Evolutionary conservation across 805 yeast genomes (phyloP).

Genomic region (Zygosaccharomyces pseudorouxii): DNA sequence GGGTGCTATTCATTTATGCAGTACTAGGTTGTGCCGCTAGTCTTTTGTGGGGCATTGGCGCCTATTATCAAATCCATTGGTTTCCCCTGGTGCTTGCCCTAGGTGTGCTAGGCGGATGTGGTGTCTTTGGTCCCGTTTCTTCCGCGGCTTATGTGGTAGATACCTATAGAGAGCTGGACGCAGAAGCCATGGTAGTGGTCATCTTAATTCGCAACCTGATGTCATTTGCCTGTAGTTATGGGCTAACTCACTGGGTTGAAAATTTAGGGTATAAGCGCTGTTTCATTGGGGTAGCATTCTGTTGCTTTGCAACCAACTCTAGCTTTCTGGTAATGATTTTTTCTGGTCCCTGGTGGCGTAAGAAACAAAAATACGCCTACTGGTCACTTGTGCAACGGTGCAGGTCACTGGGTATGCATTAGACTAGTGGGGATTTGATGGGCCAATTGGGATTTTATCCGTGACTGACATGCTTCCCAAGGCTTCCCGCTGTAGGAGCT

Average conservation of each 20-base stretch:
- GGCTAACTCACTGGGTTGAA: slow-evolving; percentile 53
- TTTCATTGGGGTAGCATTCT: slow-evolving; percentile 52
- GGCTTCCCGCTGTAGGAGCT: no score
- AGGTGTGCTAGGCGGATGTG: slow-evolving; percentile 53
- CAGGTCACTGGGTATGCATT: slow-evolving; percentile 19
- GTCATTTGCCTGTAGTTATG: slow-evolving; percentile 58
- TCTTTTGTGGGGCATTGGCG: slow-evolving; percentile 62
- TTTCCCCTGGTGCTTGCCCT: slow-evolving; percentile 49
- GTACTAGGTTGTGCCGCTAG: slow-evolving; percentile 52
- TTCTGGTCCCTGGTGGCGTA: slow-evolving; percentile 14
- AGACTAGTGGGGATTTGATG: neutral
- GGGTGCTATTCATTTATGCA: slow-evolving; percentile 44
- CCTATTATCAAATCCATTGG: slow-evolving; percentile 52
- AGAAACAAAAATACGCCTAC: slow-evolving; percentile 1
- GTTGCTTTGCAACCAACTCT: slow-evolving; percentile 45
- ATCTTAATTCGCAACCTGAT: slow-evolving; percentile 53
- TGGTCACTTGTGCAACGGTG: slow-evolving; percentile 4
- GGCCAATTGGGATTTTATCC: no score
- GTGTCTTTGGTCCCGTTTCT: slow-evolving; percentile 49
- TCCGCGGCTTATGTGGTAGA: slow-evolving; percentile 54
- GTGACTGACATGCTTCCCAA: no score
- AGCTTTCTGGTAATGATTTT: slow-evolving; percentile 38
- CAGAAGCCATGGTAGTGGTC: slow-evolving; percentile 53
- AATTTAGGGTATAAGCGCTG: slow-evolving; percentile 52
- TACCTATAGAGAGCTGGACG: slow-evolving; percentile 48